Evolutionary conservation across 148 eudicot genomes (phyloP).

Genomic region (Spergularia marina): DNA sequence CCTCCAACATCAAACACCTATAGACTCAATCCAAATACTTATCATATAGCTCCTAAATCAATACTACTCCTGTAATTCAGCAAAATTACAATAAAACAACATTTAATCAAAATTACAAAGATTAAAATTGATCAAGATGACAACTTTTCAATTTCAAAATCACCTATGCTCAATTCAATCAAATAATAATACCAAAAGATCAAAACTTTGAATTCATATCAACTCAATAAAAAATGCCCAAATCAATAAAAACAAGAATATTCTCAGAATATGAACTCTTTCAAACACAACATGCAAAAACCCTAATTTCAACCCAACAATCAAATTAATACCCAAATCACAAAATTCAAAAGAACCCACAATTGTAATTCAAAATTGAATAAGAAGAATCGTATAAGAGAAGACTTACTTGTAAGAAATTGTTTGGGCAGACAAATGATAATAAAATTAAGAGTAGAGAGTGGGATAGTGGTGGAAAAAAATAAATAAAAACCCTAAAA

Average conservation of each 20-base stretch:
- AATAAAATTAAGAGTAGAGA: background rate
- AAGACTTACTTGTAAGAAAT: constrained; percentile 26
- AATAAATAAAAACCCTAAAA: constrained; percentile 3
- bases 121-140: background rate
- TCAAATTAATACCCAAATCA: background rate
- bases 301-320: constrained; percentile 1
- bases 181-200: background rate
- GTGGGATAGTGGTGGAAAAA: background rate
- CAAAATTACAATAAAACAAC: too few relatives aligned
- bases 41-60: background rate
- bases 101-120: too few relatives aligned
- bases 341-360: background rate
- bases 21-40: background rate
- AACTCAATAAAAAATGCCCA: too few relatives aligned
- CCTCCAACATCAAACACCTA: background rate
- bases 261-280: background rate
- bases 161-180: background rate
- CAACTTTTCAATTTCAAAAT: background rate
- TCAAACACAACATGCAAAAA: constrained; percentile 7
- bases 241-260: background rate
- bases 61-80: background rate
- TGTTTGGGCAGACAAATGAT: background rate
- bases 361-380: background rate
- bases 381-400: background rate
- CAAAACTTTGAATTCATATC: background rate